Evolutionary conservation across 2,329 filamentous ascomycete species (phyloP).

Genomic region (Immersiporthe knoxdaviesiana): DNA sequence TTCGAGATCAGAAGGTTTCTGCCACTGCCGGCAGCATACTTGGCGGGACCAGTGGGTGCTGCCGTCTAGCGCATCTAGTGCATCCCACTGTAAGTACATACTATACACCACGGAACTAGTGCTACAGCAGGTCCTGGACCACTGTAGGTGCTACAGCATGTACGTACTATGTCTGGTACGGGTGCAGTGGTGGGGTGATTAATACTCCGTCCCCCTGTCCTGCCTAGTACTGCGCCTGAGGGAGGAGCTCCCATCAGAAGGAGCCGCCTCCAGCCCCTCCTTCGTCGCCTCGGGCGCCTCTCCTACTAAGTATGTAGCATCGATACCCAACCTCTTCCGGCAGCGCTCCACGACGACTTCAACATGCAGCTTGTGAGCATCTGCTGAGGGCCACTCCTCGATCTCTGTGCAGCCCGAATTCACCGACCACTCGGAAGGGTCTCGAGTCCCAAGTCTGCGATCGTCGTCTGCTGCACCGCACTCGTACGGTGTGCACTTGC

Average conservation of each 20-base stretch:
- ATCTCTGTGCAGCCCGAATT: not conserved
- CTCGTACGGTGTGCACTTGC: not conserved
- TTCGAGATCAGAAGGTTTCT: constrained; percentile 1
- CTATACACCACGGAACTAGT: not conserved
- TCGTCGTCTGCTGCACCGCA: not conserved
- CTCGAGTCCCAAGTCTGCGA: not conserved
- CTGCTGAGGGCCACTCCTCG: not conserved
- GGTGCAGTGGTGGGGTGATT: not conserved
- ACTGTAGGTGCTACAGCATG: too few species aligned
- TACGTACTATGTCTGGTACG: too few species aligned
- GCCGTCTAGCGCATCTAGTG: not conserved
- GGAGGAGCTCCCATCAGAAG: constrained; percentile 3
- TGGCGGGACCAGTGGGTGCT: constrained; percentile 1
- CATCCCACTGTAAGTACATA: not conserved
- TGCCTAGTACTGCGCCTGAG: not conserved
- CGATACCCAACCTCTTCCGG: not conserved
- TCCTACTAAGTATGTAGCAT: too few species aligned
- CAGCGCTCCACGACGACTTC: not conserved
- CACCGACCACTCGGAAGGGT: not conserved
- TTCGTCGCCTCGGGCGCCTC: not conserved
- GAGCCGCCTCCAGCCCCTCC: constrained; percentile 1
- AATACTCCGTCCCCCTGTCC: not conserved
- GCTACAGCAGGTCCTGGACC: not conserved
- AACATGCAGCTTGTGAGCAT: not conserved
- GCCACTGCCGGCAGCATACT: constrained; percentile 9